Conservation (phyloP, 106 monocot species). For the Platanthera zijinensis region DNA sequence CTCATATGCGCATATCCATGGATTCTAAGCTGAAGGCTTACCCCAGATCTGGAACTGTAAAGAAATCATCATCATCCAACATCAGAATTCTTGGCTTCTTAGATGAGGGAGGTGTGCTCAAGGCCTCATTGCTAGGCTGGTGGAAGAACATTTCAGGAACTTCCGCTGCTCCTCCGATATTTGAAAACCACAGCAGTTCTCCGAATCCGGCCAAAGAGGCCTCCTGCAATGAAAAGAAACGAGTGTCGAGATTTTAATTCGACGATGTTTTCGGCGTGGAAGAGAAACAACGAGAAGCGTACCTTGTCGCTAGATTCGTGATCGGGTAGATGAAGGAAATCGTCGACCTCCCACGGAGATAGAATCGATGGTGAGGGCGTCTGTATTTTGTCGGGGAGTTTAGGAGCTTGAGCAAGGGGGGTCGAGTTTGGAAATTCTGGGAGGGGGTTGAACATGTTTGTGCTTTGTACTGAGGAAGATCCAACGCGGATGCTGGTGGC, state of each 20-base stretch:
- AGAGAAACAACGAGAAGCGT: background rate
- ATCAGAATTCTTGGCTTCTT: slow-evolving; percentile 71
- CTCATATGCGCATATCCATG: no score
- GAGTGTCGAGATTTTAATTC: background rate
- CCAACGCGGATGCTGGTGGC: slow-evolving; percentile 81
- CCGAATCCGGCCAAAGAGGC: slow-evolving; percentile 34
- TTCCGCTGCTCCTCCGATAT: slow-evolving; percentile 38
- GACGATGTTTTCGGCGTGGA: background rate
- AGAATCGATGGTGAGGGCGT: slow-evolving; percentile 10
- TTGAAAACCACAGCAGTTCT: slow-evolving; percentile 75
- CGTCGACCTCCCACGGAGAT: slow-evolving; percentile 67
- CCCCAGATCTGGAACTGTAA: slow-evolving; percentile 89
- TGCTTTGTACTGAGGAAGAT: slow-evolving; percentile 21
- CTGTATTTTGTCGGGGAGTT: slow-evolving; percentile 9
- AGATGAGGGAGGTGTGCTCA: slow-evolving; percentile 11
- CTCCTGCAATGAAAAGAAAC: slow-evolving; percentile 24
- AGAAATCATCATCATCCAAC: slow-evolving; percentile 66
- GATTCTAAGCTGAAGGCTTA: slow-evolving; percentile 10
- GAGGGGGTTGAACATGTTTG: slow-evolving; percentile 9
- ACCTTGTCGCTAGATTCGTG: slow-evolving; percentile 73
- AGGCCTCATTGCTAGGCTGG: slow-evolving; percentile 16
- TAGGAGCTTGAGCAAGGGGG: slow-evolving; percentile 11
- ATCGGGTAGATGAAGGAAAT: slow-evolving; percentile 84
- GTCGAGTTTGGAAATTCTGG: slow-evolving; percentile 24
- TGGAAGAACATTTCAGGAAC: slow-evolving; percentile 58